Evolutionary conservation across 2,329 filamentous ascomycete species (phyloP), one percentile per base, ranked within the genome.

Genomic region (Xylariaceae sp.): DNA sequence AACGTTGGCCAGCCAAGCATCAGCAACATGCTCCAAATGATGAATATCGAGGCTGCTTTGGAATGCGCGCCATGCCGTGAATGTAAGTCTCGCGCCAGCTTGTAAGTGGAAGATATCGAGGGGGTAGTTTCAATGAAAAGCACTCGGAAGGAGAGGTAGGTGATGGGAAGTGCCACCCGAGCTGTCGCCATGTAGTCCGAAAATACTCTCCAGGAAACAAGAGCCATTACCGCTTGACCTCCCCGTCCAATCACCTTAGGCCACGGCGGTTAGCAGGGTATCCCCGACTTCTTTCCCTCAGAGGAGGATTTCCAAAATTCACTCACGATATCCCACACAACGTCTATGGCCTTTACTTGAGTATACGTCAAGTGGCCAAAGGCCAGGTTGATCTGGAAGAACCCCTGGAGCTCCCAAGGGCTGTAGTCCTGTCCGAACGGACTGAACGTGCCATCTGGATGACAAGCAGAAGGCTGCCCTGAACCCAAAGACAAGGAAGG

Each of bases 161-260:
- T 57, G 11, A 59, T 31, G 5, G 56, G 51, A 1, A 27, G 27
- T 3, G 36, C 35, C 19, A 46, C 39, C 44, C 60, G 57, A 1
- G 52, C 55, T 1, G 46, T 40, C 4, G 49, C 43, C 2, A 55
- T 34, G 24, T 57, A 56, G 4, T 51, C 38, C 8, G 54, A 41
- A 29, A 59, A 58, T 3, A 45, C 45, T 9, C 28, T 47, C 59
- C 57, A 61, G 1, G 57, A 54, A 11, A 53, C 31, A 14, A 44
- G 48, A 3, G 52, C 51, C 17, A 61, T 35, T 1, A 51, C 15
- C 3, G 50, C 38, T 37, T 62, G 59, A 0, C 55, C 57, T 9
- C 46, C 45, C 2, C 57, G 52, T 2, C 57, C 56, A 8, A 61
- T 41, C 1, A 52, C 35, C 59, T 61, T n/a, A n/a, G n/a, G n/a